phyloP scores from a whole-genome alignment of 495 filamentous ascomycete species.

The Hypomontagnella submonticulosa region DNA sequence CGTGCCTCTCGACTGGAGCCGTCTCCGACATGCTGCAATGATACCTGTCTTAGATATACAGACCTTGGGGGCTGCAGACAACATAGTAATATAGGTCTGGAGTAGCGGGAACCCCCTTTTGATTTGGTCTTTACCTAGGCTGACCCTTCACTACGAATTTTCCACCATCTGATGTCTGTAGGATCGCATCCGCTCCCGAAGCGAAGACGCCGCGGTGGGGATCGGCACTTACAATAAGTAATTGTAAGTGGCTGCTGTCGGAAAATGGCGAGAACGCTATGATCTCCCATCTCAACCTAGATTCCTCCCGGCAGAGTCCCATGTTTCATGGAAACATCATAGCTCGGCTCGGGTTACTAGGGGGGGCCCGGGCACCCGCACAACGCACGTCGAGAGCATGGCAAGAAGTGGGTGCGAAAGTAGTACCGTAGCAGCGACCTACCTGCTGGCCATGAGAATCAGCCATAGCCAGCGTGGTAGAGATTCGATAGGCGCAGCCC shows the following conservation, averaged over 20 bases:
- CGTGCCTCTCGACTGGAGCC: constrained; percentile 19
- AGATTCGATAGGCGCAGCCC: constrained; percentile 33
- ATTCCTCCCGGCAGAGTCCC: constrained; percentile 34
- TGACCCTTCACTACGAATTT: not conserved
- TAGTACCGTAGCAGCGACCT: constrained; percentile 29
- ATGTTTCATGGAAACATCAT: constrained; percentile 30
- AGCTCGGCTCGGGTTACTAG: constrained; percentile 16
- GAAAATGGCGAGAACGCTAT: too few species aligned
- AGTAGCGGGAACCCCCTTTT: not conserved
- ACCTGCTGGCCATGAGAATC: constrained; percentile 7
- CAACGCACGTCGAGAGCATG: constrained; percentile 11
- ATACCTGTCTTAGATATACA: constrained; percentile 32
- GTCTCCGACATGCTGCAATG: constrained; percentile 22
- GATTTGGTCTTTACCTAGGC: not conserved
- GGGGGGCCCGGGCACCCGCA: constrained; percentile 5
- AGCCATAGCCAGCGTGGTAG: constrained; percentile 8
- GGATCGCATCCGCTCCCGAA: too few species aligned
- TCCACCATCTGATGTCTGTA: not conserved
- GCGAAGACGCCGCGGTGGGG: too few species aligned
- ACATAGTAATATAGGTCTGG: constrained; percentile 4
- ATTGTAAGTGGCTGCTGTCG: too few species aligned
- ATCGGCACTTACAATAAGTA: too few species aligned
- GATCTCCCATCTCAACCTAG: constrained; percentile 7
- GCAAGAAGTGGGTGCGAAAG: constrained; percentile 4
- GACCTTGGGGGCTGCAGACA: constrained; percentile 25